Evolutionary conservation across 1,139 yeast genomes (phyloP).

Genomic region (Arxiozyma slooffiae): DNA sequence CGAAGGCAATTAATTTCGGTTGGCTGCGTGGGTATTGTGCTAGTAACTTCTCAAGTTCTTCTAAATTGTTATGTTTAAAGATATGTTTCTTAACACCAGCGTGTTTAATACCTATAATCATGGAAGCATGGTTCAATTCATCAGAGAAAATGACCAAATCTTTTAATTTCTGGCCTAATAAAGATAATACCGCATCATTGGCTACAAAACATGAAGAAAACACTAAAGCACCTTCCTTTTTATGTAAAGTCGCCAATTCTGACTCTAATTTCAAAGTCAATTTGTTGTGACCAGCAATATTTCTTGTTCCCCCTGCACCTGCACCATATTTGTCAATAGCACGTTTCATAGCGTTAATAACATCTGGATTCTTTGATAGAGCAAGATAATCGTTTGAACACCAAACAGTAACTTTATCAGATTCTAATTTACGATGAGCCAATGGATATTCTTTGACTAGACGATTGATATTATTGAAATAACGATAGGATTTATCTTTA

Average conservation of each 20-base stretch:
- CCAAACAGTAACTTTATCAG: slow-evolving; percentile 93
- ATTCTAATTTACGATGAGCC: slow-evolving; percentile 71
- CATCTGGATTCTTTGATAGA: slow-evolving; percentile 73
- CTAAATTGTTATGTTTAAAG: slow-evolving; percentile 82
- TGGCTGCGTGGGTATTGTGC: slow-evolving; percentile 69
- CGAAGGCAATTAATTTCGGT: slow-evolving; percentile 94
- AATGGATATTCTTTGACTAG: slow-evolving; percentile 86
- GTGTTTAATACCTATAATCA: slow-evolving; percentile 92
- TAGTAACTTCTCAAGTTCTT: slow-evolving; percentile 68
- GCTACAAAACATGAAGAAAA: slow-evolving; percentile 95
- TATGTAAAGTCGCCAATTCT: slow-evolving; percentile 81
- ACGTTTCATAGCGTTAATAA: slow-evolving; percentile 64
- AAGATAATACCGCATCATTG: slow-evolving; percentile 88
- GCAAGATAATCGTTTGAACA: slow-evolving; percentile 96
- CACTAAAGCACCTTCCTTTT: slow-evolving; percentile 90
- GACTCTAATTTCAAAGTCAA: slow-evolving; percentile 82
- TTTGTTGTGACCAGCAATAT: slow-evolving; percentile 93
- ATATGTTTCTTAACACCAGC: slow-evolving; percentile 82
- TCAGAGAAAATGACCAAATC: slow-evolving; percentile 88
- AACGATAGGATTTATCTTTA: slow-evolving; percentile 84
- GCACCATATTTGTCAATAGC: slow-evolving; percentile 88
- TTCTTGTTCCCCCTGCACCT: slow-evolving; percentile 98
- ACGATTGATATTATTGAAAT: slow-evolving; percentile 92
- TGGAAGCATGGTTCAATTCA: slow-evolving; percentile 89
- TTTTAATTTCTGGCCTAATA: slow-evolving; percentile 83